These are phyloP conservation scores for Wallemia ichthyophaga DNA, from an alignment of 1,284 basidiomycete genomes.

Conservation along the genomic window DNA sequence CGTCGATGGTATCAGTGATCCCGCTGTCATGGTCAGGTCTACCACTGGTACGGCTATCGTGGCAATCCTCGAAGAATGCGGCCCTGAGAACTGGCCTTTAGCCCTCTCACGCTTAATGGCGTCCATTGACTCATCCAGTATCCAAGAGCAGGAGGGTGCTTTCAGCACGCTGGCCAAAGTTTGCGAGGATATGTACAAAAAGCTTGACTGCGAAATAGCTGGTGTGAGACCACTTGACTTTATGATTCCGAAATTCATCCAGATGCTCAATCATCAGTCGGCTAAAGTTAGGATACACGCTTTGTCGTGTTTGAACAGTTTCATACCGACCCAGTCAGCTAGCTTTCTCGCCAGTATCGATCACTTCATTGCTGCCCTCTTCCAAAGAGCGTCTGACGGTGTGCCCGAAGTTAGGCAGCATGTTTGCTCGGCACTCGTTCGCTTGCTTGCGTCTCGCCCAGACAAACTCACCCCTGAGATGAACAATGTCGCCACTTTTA, in stretches of 20 bases:
- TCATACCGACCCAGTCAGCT: conserved; percentile 52
- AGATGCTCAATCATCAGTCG: conserved; percentile 48
- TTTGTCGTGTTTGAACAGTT: conserved; percentile 75
- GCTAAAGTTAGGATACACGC: conserved; percentile 77
- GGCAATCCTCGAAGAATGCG: conserved; percentile 40
- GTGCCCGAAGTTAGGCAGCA: conserved; percentile 74
- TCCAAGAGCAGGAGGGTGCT: conserved; percentile 59
- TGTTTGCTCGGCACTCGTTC: conserved; percentile 82
- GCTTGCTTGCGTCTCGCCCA: conserved; percentile 67
- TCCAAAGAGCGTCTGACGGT: conserved; percentile 78
- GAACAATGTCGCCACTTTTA: conserved; percentile 84
- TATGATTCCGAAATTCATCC: conserved; percentile 82
- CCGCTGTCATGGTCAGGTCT: conserved; percentile 55
- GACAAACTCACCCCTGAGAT: conserved; percentile 95
- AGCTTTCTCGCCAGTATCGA: conserved; percentile 75
- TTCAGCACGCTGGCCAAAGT: conserved; percentile 86
- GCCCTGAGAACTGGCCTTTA: conserved; percentile 65
- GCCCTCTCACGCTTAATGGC: conserved; percentile 53
- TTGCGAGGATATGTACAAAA: conserved; percentile 84
- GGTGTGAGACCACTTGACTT: conserved; percentile 64
- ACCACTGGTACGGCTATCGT: conserved; percentile 74
- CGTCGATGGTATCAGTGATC: conserved; percentile 47
- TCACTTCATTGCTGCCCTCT: conserved; percentile 65
- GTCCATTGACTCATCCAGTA: conserved; percentile 38
- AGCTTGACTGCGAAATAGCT: conserved; percentile 72